These are phyloP conservation scores for Pichia sp. DNA, from an alignment of 1,139 yeast species.

Conservation along the genomic window DNA sequence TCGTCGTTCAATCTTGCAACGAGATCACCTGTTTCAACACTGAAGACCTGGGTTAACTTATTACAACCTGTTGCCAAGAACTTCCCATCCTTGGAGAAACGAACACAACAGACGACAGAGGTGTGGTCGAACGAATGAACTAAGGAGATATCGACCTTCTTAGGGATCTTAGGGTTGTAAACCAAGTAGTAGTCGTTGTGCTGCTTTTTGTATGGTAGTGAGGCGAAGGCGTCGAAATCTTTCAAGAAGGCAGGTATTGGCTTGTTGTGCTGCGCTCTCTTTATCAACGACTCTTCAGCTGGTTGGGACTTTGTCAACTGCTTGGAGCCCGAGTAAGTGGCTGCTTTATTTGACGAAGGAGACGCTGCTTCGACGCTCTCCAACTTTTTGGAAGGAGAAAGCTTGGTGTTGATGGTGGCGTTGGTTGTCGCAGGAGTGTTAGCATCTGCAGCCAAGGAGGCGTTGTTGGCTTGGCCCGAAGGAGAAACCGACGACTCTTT, in stretches of 20 bases:
- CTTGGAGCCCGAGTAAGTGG: slow-evolving; percentile 11
- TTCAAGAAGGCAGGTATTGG: slow-evolving; percentile 78
- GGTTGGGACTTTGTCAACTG: slow-evolving; percentile 12
- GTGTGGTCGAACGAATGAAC: slow-evolving; percentile 89
- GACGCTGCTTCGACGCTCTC: slow-evolving; percentile 8
- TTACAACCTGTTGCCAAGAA: slow-evolving; percentile 96
- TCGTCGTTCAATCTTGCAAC: slow-evolving; percentile 88
- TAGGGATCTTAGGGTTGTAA: slow-evolving; percentile 83
- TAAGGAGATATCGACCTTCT: slow-evolving; percentile 74
- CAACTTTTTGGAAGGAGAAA: background rate
- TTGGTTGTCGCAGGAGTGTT: slow-evolving; percentile 13
- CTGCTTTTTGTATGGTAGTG: slow-evolving; percentile 77
- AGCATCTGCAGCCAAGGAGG: background rate
- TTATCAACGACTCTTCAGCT: slow-evolving; percentile 33
- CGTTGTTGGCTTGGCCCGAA: slow-evolving; percentile 15
- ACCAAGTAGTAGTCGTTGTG: slow-evolving; percentile 84
- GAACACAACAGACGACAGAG: slow-evolving; percentile 93
- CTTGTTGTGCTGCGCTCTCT: slow-evolving; percentile 57
- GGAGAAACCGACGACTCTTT: slow-evolving; percentile 9
- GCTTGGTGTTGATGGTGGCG: background rate
- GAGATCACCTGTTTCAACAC: slow-evolving; percentile 86
- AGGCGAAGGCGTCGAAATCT: slow-evolving; percentile 75
- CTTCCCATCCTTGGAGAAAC: slow-evolving; percentile 89
- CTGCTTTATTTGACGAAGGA: slow-evolving; percentile 9
- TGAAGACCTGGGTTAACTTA: slow-evolving; percentile 90